Evolutionary conservation across 1,284 basidiomycete genomes (phyloP), one percentile per base, ranked within the genome.

Genomic region (Termitomyces sp.): DNA sequence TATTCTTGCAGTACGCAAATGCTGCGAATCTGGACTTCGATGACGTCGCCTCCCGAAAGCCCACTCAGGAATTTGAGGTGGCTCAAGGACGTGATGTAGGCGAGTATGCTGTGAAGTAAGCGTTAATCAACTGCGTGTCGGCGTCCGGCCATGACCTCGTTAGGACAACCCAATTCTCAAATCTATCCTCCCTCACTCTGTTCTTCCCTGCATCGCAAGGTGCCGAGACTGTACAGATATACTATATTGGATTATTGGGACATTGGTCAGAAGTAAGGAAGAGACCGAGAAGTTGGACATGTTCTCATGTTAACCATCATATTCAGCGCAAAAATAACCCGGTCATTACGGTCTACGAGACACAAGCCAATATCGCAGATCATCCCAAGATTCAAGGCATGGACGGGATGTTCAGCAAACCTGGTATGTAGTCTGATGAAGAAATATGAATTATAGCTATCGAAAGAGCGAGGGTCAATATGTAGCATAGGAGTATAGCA

Each of bases 221-320:
- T 11, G 84, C 82, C 3, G 81, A 88, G n/a, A 79, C 75, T 0
- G 80, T 77, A 1, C 74, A 79, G 16, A 71, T 92, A 8, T 90
- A 87, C 62, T 92, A 89, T 59, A 62, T 92, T 30, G 88, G 89
- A 8, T 86, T 92, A 64, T 69, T 89, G n/a, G 90, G 90, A 2
- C 76, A 80, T 47, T 91, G 87, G 83, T 80, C 78, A 50, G 81
- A 88, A 74, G 89, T 88, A 63, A 28, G 31, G n/a, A 63, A 28
- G 31, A 14, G 7, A 38, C 11, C 42, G 16, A 46, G 10, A 14
- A 31, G 9, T 33, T 19, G 10, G 16, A 13, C 7, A 24, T 37
- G 10, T 30, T 16, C 45, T 19, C 49, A 54, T 54, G 28, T 18
- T 21, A 9, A 13, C 50, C n/a, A 19, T 19, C 11, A 37, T 28